A percentile compares a stretch with the other conserved stretches of the same genome.
These are phyloP conservation scores for Hypoxylon rickii DNA, from an alignment of 495 filamentous ascomycete genomes.

Conservation along the genomic window DNA sequence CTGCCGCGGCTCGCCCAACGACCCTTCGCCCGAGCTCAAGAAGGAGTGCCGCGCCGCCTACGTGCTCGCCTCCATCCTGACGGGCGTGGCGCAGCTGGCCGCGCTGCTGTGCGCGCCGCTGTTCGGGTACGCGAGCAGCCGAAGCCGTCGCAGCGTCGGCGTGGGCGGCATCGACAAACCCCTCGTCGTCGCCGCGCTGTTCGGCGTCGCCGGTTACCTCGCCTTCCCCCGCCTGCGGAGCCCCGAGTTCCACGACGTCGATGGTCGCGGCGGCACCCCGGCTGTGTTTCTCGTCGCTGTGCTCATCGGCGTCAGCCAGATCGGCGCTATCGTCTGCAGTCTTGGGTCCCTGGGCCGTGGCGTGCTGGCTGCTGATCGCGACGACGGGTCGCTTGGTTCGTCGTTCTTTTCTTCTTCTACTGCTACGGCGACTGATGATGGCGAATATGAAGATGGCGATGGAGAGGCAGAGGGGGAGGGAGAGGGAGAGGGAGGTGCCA, in stretches of 20 bases:
- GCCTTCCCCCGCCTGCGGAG: constrained; percentile 70
- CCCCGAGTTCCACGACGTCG: constrained; percentile 66
- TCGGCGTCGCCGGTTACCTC: constrained; percentile 77
- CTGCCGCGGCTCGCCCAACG: constrained; percentile 66
- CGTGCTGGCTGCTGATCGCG: constrained; percentile 70
- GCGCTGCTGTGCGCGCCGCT: constrained; percentile 83
- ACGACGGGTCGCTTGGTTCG: constrained; percentile 33
- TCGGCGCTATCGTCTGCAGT: constrained; percentile 92
- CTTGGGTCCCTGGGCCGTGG: constrained; percentile 82
- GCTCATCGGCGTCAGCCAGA: constrained; percentile 85
- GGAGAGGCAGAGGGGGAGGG: not conserved
- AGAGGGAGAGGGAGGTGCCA: constrained; percentile 24
- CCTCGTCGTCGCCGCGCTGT: constrained; percentile 67
- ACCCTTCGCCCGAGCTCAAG: constrained; percentile 70
- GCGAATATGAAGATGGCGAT: constrained; percentile 36
- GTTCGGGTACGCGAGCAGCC: constrained; percentile 78
- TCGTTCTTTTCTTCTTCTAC: not conserved
- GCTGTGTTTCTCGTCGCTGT: constrained; percentile 76
- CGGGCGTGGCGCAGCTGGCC: constrained; percentile 83
- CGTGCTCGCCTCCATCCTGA: constrained; percentile 78
- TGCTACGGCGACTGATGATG: constrained; percentile 28
- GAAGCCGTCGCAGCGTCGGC: constrained; percentile 26
- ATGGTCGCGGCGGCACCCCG: constrained; percentile 62
- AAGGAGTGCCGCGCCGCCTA: constrained; percentile 83
- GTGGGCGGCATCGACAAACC: constrained; percentile 67